phyloP scores from a whole-genome alignment of 495 filamentous ascomycete genomes.

The Hypoxylon perforatum region DNA sequence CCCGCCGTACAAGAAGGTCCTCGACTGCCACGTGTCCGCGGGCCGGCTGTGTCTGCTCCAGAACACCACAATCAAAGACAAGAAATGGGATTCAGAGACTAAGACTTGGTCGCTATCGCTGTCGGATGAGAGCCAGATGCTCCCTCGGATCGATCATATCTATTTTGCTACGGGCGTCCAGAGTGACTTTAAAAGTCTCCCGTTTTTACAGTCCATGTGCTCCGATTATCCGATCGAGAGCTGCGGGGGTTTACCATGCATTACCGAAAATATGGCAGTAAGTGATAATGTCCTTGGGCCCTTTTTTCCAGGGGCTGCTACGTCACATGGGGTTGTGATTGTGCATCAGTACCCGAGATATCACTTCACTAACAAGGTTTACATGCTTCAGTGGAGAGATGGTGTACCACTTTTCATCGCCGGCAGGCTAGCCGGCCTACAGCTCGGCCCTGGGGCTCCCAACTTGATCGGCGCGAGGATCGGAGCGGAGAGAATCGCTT shows the following conservation, averaged over 20 bases:
- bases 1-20: conserved; percentile 64
- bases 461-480: conserved; percentile 73
- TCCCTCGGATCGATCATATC: conserved; percentile 70
- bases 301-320: too few relatives aligned
- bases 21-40: conserved; percentile 60
- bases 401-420: conserved; percentile 71
- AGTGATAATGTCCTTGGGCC: too few relatives aligned
- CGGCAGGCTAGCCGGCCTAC: conserved; percentile 66
- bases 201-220: conserved; percentile 62
- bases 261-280: conserved; percentile 65
- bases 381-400: conserved; percentile 63
- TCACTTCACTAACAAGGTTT: conserved; percentile 14
- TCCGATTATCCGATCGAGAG: conserved; percentile 63
- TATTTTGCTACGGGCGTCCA: conserved; percentile 71
- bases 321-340: too few relatives aligned
- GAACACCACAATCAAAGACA: conserved; percentile 57
- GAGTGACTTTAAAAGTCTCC: conserved; percentile 61
- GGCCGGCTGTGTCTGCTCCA: conserved; percentile 61
- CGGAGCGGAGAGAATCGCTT: conserved; percentile 71
- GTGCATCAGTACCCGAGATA: too few relatives aligned
- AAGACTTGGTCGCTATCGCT: conserved; percentile 61
- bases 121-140: conserved; percentile 58
- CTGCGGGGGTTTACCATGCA: conserved; percentile 66
- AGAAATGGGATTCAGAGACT: conserved; percentile 47
- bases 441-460: conserved; percentile 69